Evolutionary conservation across 257 asterid genomes (phyloP), one percentile per base, ranked within the genome.

Genomic region (Thymus mandschuricus): DNA sequence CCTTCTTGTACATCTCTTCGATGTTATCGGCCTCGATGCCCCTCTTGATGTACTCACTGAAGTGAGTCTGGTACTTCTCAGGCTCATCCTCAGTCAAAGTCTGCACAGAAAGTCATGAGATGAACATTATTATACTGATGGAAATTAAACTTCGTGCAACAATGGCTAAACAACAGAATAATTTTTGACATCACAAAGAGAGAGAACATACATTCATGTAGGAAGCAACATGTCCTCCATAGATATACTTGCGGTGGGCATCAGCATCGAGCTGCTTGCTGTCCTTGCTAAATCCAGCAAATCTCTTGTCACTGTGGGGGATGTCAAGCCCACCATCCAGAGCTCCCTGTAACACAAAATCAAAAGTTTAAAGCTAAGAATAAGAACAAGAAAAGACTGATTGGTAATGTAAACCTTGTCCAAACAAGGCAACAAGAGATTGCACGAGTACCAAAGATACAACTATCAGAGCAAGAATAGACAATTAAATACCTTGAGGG

Each of bases 301-400:
- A 91, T 76, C 96, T 85, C 89, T 91, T 89, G 5, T 89, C 97
- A 64, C 96, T 84, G 78, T 91, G 97, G 56, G 97, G 96, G 65
- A 91, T 79, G 41, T 91, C 97, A 31, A 91, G 83, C 12, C 97
- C 96, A 44, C 92, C 96, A 83, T 89, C 95, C 63, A 91, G 62
- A 6, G 96, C 96, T 57, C 97, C 96, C 96, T 88, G 70, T 2
- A 60, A 49, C 13, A 58, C 67, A 31, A 30, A 35, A 13, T 31
- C 54, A 67, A 72, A 31, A 13, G 34, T 27, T 1, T 59, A 27
- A 71, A 65, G 31, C 52, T 41, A 21, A 49, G 6, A 55, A 31
- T 21, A 21, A 21, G 21, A 21, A 21, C 21, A 21, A 21, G 21
- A 21, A 21, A 21, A 21, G 21, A 21, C 21, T 21, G 21, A 21